Base-by-base conservation (phyloP, 768 basidiomycete species). In the Polyporus arcularius region DNA sequence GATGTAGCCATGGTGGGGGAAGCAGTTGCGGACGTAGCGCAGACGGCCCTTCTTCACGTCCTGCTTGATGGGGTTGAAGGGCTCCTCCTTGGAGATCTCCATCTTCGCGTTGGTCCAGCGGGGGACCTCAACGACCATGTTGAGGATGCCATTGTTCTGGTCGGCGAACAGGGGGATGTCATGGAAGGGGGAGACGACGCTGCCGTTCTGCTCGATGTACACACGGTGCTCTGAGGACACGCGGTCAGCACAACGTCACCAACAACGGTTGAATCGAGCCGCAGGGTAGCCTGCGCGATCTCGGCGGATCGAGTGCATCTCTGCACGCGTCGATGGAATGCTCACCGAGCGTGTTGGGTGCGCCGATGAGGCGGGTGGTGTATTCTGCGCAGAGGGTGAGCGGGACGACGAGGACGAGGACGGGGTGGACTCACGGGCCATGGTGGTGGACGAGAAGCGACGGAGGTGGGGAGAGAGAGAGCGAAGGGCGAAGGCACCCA, bases 21-120 rank as follows among this genome's bases (percentile, higher is more conserved):
- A 99, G 79, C 97, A 98, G 85, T 98, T 98, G 79, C 97, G 90
- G 68, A 99, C 97, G 77, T 83, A 98, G 70, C 97, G 92, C 75
- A 98, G 80, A 72, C 90, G 92, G 70, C 94, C 94, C 79, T 93
- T 94, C 81, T 97, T 98, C 76, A 92, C 89, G 75, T 98, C 96
- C 80, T 99, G 97, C 77, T 97, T 96, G 89, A 99, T 98, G 70
- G 97, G 97, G 80, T 99, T 99, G 87, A 98, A 94, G n/a, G 85
- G 56, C 76, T 98, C 96, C 71, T 97, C 95, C 78, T 97, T 99
- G 77, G 85, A 96, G 76, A 97, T 97, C 79, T 99, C 97, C 90
- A 98, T 92, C 85, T 99, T 98, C 55, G 97, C 97, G 82, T 99
- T 98, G 76, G 96, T 97, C 97, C 97, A 99, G 71, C 97, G 91